Base-by-base conservation (phyloP, 352 stramenopile species). In the Phytophthora pistaciae region DNA sequence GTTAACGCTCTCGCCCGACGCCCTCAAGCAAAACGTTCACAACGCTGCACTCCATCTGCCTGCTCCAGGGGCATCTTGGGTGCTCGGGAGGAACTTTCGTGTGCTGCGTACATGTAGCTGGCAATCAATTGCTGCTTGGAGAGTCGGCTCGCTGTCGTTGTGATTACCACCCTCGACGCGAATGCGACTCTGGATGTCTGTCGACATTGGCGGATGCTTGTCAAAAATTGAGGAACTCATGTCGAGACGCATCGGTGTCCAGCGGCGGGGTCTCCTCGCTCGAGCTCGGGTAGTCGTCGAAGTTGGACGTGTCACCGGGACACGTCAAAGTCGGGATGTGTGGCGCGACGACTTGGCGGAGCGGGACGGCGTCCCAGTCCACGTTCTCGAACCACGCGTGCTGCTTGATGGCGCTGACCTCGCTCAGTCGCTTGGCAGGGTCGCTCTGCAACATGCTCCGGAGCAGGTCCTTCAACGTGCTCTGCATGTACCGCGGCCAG, bases 371-470 rank as follows among this genome's bases (percentile, higher is more conserved):
- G 2, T 80, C 52, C 85, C 86, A 95, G 66, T 93, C 82, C 1
- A 96, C 85, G 20, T 84, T 65, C 23, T 56, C 54, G 60, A 95
- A 93, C 84, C 85, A 96, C 40, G 61, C 44, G 53, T 96, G 89
- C 16, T 70, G 21, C 64, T 90, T 91, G 58, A 96, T 87, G 1
- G 31, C 31, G 0, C 72, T 60, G 0, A 68, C 67, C 11, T 93
- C 85, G 42, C 67, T 79, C 20, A 94, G 74, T 6, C 88, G 75
- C 67, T 82, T 86, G 31, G 44, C 44, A 1, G 79, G 60, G 27
- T 96, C 82, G 0, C 88, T 65, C 18, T 77, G 57, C 53, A 98
- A 72, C 74, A 98, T 90, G 21, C 78, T 66, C 0, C 68, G 65
- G 21, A 97, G 78, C 20, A 97, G 58, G 56, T 93, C 83, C 66